phyloP scores from a whole-genome alignment of 768 basidiomycete genomes.

The Gelatoporia subvermispora region DNA sequence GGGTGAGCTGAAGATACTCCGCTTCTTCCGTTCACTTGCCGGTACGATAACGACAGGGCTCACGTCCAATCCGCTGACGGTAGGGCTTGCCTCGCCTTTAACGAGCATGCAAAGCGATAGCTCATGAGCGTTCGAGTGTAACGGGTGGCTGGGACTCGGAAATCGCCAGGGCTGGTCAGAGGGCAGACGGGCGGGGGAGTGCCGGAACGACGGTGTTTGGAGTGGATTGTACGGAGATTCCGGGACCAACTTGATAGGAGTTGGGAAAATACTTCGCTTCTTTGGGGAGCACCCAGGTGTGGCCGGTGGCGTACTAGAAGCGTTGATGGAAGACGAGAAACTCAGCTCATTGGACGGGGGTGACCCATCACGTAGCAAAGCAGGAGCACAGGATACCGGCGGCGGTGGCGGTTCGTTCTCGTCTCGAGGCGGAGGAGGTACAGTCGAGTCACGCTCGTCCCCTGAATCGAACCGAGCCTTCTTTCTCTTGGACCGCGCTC shows the following conservation, averaged over 20 bases:
- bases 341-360: not conserved
- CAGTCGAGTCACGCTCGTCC: not conserved
- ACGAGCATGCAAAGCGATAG: conserved; percentile 62
- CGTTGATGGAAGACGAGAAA: not conserved
- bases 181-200: conserved; percentile 69
- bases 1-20: conserved; percentile 35
- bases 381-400: not conserved
- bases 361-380: not conserved
- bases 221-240: conserved; percentile 75
- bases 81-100: conserved; percentile 42
- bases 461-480: no score
- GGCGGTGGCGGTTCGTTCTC: conserved; percentile 1
- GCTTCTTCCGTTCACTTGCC: conserved; percentile 29
- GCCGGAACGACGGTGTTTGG: conserved; percentile 70
- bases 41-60: conserved; percentile 28
- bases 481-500: no score
- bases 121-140: conserved; percentile 61
- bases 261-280: conserved; percentile 16
- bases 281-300: conserved; percentile 19
- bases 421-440: not conserved
- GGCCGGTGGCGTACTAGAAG: conserved; percentile 20
- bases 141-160: conserved; percentile 73
- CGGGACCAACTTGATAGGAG: conserved; percentile 31
- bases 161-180: conserved; percentile 82
- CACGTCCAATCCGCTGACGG: conserved; percentile 27